These are phyloP conservation scores for Naganishia vaughanmartiniae DNA, from an alignment of 768 basidiomycete species.

Conservation along the genomic window DNA sequence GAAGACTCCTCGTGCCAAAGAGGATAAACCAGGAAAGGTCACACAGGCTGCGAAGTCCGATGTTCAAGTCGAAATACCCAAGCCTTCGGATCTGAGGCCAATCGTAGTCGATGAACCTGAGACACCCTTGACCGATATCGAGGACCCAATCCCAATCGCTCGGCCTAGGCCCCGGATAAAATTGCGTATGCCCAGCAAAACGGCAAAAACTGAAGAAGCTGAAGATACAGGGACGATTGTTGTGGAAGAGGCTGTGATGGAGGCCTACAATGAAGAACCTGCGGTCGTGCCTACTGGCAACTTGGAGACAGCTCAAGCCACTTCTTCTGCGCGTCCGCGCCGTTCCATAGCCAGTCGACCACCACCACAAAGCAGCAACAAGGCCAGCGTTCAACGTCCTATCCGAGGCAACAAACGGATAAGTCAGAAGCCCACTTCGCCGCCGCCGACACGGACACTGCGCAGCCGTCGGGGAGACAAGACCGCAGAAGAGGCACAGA, in stretches of 20 bases:
- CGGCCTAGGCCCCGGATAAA: conserved; percentile 1
- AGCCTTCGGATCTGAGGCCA: background rate
- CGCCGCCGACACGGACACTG: conserved; percentile 56
- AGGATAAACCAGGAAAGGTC: background rate
- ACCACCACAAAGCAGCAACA: conserved; percentile 4
- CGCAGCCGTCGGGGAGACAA: conserved; percentile 64
- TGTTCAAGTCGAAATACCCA: background rate
- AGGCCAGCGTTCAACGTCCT: background rate
- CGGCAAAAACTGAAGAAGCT: conserved; percentile 34
- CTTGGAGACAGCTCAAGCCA: background rate
- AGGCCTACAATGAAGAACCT: background rate
- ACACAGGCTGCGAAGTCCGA: background rate
- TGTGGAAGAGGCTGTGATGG: background rate
- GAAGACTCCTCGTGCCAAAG: background rate
- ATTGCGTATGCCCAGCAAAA: background rate
- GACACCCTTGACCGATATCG: background rate
- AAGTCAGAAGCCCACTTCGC: background rate
- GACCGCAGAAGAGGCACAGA: conserved; percentile 57
- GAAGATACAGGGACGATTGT: conserved; percentile 8
- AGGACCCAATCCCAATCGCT: background rate
- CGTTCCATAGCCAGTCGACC: background rate
- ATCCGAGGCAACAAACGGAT: conserved; percentile 36
- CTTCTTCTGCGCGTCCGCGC: background rate
- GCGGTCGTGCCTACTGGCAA: background rate
- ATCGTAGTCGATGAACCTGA: conserved; percentile 14